Percentiles rank a stretch among this genome's conserved stretches.
These are phyloP conservation scores for Galeopsis tetrahit DNA, from an alignment of 257 asterid species.

Conservation along the genomic window DNA sequence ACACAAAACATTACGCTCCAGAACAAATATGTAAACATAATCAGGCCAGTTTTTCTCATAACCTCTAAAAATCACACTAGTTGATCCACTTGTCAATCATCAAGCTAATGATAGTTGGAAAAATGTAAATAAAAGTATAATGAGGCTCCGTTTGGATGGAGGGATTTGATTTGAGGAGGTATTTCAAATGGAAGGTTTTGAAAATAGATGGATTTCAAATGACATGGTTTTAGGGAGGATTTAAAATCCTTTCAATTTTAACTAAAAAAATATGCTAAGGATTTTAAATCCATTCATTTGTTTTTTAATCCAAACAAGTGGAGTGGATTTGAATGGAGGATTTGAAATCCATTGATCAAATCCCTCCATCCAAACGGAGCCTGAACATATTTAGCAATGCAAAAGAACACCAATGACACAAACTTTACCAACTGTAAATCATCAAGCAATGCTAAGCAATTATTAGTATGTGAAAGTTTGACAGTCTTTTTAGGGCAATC, in stretches of 20 bases:
- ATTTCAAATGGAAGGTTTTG: too few relatives aligned
- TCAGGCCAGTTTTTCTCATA: background rate
- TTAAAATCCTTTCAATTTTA: too few relatives aligned
- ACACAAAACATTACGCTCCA: background rate
- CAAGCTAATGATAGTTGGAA: constrained; percentile 19
- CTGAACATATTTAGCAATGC: constrained; percentile 11
- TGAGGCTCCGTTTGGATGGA: too few relatives aligned
- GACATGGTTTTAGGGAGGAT: too few relatives aligned
- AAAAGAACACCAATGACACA: constrained; percentile 4
- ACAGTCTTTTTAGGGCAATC: background rate
- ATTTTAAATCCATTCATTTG: too few relatives aligned
- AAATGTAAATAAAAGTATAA: constrained; percentile 4
- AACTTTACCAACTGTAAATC: background rate
- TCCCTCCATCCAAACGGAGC: too few relatives aligned
- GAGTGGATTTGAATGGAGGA: too few relatives aligned
- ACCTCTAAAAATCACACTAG: constrained; percentile 17
- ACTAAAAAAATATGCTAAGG: too few relatives aligned
- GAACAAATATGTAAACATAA: background rate
- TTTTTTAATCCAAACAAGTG: too few relatives aligned
- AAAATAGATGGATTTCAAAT: too few relatives aligned
- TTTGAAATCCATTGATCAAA: too few relatives aligned
- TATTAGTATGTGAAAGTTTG: background rate
- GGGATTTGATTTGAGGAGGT: too few relatives aligned
- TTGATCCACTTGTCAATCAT: constrained; percentile 3
- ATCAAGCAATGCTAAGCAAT: constrained; percentile 9